These are phyloP conservation scores for Cantharellus anzutake DNA, from an alignment of 768 basidiomycete species.

Conservation along the genomic window DNA sequence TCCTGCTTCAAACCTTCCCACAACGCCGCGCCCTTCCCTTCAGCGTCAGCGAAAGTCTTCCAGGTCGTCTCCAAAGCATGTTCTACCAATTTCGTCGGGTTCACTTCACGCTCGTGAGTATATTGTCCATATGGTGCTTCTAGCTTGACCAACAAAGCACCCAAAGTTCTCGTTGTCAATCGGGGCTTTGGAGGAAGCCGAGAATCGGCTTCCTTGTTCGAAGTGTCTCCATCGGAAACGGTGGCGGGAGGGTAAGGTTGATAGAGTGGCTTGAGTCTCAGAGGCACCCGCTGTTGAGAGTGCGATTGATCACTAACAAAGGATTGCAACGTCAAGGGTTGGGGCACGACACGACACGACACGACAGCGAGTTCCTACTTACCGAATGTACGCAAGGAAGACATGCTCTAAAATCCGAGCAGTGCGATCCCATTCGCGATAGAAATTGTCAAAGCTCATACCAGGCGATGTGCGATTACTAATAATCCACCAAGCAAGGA, in stretches of 20 bases:
- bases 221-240: background rate
- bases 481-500: constrained; percentile 57
- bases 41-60: constrained; percentile 15
- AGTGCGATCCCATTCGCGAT: constrained; percentile 52
- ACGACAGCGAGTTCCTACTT: background rate
- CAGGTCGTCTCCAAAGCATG: constrained; percentile 36
- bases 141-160: constrained; percentile 48
- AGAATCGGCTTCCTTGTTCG: background rate
- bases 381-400: constrained; percentile 58
- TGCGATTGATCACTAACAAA: background rate
- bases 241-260: background rate
- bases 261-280: background rate
- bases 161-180: constrained; percentile 44
- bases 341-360: background rate
- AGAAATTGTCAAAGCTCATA: constrained; percentile 48
- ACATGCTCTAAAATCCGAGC: constrained; percentile 61
- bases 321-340: background rate
- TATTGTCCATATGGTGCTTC: constrained; percentile 21
- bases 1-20: constrained; percentile 35
- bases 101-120: constrained; percentile 16
- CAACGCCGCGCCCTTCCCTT: constrained; percentile 19
- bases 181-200: constrained; percentile 40
- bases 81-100: constrained; percentile 38
- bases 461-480: constrained; percentile 21
- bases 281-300: background rate